Conservation (phyloP, 31 red algal genomes). For the Porphyra umbilicalis region DNA sequence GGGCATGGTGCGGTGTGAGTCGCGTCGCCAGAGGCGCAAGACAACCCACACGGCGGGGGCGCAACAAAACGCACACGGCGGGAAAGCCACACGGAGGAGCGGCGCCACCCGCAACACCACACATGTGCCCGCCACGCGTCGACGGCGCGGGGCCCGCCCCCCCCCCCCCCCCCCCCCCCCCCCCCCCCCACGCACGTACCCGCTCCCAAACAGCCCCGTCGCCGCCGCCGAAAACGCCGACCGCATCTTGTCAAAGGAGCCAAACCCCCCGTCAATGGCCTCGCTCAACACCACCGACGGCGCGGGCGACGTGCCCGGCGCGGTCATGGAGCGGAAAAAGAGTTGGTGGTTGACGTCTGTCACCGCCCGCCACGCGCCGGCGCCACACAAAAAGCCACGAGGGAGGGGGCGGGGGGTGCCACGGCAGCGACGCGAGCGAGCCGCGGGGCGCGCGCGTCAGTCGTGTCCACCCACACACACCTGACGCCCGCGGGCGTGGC, state of each 20-base stretch:
- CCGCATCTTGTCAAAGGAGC: slow-evolving; percentile 2
- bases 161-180: neutral
- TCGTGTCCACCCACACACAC: too few species aligned
- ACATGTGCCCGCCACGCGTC: neutral
- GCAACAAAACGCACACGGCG: neutral
- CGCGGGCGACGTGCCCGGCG: neutral
- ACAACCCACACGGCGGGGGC: neutral
- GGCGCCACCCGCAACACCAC: neutral
- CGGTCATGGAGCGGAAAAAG: slow-evolving; percentile 8
- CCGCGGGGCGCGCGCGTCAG: too few species aligned
- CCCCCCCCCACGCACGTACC: slow-evolving; percentile 2
- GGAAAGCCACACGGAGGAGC: neutral
- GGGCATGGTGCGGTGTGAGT: too few species aligned
- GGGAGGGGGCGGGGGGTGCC: neutral
- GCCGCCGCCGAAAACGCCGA: slow-evolving; percentile 10
- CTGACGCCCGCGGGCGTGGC: neutral
- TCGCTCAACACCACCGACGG: slow-evolving; percentile 5
- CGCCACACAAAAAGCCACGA: neutral
- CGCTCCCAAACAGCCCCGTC: slow-evolving; percentile 10
- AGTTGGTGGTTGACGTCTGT: slow-evolving; percentile 8
- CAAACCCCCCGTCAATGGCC: slow-evolving; percentile 4
- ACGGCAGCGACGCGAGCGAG: too few species aligned
- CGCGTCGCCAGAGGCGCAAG: neutral
- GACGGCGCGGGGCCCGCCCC: too few species aligned
- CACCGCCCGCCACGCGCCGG: too few species aligned